Conservation (phyloP, 1,284 basidiomycete species). For the Heterobasidion parviporum region DNA sequence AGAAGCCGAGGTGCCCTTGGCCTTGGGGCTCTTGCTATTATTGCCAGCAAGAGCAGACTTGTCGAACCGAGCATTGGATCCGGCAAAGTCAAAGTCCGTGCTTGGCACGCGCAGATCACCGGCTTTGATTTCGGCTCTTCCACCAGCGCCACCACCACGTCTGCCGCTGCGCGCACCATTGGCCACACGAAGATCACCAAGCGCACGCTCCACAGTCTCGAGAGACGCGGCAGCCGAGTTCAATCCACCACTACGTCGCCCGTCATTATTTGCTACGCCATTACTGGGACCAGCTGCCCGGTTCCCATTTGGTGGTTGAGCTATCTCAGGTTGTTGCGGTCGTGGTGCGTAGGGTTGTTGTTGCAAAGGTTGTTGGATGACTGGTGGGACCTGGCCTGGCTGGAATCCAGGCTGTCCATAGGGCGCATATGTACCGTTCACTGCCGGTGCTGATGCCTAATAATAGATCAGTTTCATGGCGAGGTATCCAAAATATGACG, state of each 20-base stretch:
- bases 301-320: background rate
- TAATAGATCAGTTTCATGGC: background rate
- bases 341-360: constrained; percentile 10
- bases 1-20: constrained; percentile 9
- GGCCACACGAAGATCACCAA: constrained; percentile 64
- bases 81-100: constrained; percentile 72
- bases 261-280: constrained; percentile 7
- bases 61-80: constrained; percentile 69
- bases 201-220: constrained; percentile 70
- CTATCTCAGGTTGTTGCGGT: constrained; percentile 6
- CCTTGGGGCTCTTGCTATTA: constrained; percentile 12
- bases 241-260: constrained; percentile 12
- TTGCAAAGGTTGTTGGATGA: constrained; percentile 18
- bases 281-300: constrained; percentile 10
- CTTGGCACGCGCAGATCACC: constrained; percentile 39
- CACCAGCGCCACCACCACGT: constrained; percentile 20
- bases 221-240: constrained; percentile 64
- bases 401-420: constrained; percentile 15
- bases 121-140: constrained; percentile 31
- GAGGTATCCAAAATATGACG: background rate
- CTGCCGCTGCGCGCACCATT: constrained; percentile 28
- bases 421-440: constrained; percentile 14
- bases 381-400: constrained; percentile 12
- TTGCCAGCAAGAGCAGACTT: constrained; percentile 43
- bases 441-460: constrained; percentile 24